Base-by-base conservation (phyloP, 2,329 filamentous ascomycete species). In the Xylaria digitata region DNA sequence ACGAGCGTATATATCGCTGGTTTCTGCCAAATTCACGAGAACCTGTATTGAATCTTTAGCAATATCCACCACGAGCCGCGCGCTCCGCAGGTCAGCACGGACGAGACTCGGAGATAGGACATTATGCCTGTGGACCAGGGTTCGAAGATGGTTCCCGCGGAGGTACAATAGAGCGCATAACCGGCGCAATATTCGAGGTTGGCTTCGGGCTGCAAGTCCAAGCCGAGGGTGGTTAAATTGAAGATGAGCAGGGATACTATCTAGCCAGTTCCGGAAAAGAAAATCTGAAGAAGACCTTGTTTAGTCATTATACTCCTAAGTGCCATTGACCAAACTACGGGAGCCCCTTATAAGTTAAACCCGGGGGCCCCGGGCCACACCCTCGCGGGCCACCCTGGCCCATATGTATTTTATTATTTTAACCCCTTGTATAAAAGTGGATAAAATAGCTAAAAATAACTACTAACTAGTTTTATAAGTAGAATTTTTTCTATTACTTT, bases 21-120 rank as follows among this genome's bases (percentile, higher is more conserved):
- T 63, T 40, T 63, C 60, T 9, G 60, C 60, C n/a, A 63, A 49
- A 15, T 63, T 19, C 8, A 63, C 60, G n/a, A 63, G 60, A 21
- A 63, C 43, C 17, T 56, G 60, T 7, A 63, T 63, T 50, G 60
- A 63, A 50, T 57, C 52, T 34, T 50, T 58, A 2, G 55, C 55
- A 43, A 58, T 58, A 5, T 58, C 55, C 15, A 49, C 55, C 1
- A 58, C 43, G 19, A 49, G 43, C 48, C 55, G 55, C 8, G 55
- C 45, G 7, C 55, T 32, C 8, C n/a, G 43, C 55, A 58, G 17
- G 30, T 58, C 55, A 26, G 55, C 43, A 37, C 37, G 43, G n/a
- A 58, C 13, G 17, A 58, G 42, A 32, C 43, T 58, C n/a, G 55
- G 26, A 11, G 55, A 58, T 48, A 58, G 43, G 30, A 58, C 55